phyloP scores from a whole-genome alignment of 805 yeast genomes.

The Zygoascus bituminiphila region DNA sequence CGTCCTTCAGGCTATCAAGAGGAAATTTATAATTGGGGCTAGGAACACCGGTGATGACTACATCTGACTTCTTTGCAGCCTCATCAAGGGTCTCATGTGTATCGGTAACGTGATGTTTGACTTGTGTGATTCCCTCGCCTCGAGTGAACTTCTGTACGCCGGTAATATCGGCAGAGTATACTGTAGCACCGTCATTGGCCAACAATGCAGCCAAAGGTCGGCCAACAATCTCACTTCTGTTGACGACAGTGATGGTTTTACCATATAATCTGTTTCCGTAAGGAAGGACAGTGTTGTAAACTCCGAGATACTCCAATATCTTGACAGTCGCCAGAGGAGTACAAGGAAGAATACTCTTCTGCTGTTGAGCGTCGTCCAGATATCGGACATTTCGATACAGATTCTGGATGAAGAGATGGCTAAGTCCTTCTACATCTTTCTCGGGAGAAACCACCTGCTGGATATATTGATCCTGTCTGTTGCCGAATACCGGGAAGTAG shows the following conservation, averaged over 20 bases:
- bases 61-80: constrained; percentile 72
- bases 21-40: constrained; percentile 78
- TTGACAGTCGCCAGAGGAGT: constrained; percentile 94
- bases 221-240: constrained; percentile 95
- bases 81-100: constrained; percentile 46
- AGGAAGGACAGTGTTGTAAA: constrained; percentile 71
- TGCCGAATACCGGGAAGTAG: constrained; percentile 95
- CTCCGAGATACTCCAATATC: constrained; percentile 80
- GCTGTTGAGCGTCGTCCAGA: constrained; percentile 58
- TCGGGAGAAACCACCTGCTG: constrained; percentile 89
- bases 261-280: constrained; percentile 93
- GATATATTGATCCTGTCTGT: constrained; percentile 87
- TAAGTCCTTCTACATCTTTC: constrained; percentile 94
- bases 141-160: constrained; percentile 87
- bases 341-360: constrained; percentile 89
- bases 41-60: constrained; percentile 94
- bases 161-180: constrained; percentile 82
- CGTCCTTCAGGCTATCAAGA: constrained; percentile 66
- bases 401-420: constrained; percentile 84
- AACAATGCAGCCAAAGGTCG: constrained; percentile 91
- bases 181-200: constrained; percentile 97
- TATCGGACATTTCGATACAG: constrained; percentile 89
- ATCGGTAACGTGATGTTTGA: constrained; percentile 74
- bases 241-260: constrained; percentile 81
- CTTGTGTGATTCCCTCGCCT: constrained; percentile 79